Evolutionary conservation across 176 grass and related monocot species (phyloP).

Genomic region (maize (Zea mays)): Zm-B73-REFERENCE-NAM-5.0 NC_050096.1:4083001-4083500

Average conservation of each 20-base stretch:
- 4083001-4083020: slow-evolving; percentile 84
- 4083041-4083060: slow-evolving; percentile 78
- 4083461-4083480: background rate
- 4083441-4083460: background rate
- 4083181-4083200: background rate
- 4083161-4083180: slow-evolving; percentile 44
- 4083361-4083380: background rate
- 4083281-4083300: background rate
- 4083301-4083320: slow-evolving; percentile 49
- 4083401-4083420: slow-evolving; percentile 23
- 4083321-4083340: slow-evolving; percentile 29
- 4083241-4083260: slow-evolving; percentile 22
- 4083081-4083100: slow-evolving; percentile 81
- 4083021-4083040: slow-evolving; percentile 88
- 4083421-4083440: slow-evolving; percentile 38
- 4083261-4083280: slow-evolving; percentile 7
- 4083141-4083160: slow-evolving; percentile 9
- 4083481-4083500: background rate
- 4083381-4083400: slow-evolving; percentile 16
- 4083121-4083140: slow-evolving; percentile 55
- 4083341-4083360: slow-evolving; percentile 1
- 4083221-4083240: slow-evolving; percentile 9
- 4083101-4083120: slow-evolving; percentile 81
- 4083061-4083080: slow-evolving; percentile 65
- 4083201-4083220: slow-evolving; percentile 28